Evolutionary conservation across 2,329 filamentous ascomycete species (phyloP).

Genomic region (Trichophyton rubrum): DNA sequence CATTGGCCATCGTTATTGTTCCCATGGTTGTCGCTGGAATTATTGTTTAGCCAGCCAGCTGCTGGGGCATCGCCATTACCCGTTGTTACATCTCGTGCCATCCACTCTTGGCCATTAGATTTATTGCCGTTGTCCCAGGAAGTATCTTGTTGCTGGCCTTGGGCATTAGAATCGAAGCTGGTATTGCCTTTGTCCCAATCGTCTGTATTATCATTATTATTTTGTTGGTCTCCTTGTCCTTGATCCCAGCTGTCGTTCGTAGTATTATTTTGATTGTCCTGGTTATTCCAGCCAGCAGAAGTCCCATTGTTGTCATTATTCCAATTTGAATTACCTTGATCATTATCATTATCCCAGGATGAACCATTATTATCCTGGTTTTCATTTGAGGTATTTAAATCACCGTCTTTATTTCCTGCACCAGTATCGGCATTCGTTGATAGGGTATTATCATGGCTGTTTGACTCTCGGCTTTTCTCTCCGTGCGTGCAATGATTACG

Average conservation of each 20-base stretch:
- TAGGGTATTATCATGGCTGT: neutral
- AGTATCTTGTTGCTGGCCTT: neutral
- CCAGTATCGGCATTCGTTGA: neutral
- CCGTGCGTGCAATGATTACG: neutral
- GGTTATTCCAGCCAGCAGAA: neutral
- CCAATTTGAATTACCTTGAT: neutral
- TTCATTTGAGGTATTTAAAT: neutral
- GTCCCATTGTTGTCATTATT: neutral
- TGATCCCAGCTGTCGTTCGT: neutral
- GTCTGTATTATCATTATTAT: neutral
- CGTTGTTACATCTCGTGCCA: neutral
- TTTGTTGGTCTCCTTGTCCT: neutral
- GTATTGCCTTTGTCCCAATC: neutral
- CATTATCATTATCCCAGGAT: neutral
- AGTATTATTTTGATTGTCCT: neutral
- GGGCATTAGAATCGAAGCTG: neutral
- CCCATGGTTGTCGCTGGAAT: neutral
- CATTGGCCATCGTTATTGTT: neutral
- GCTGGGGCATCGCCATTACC: neutral
- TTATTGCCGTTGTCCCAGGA: neutral
- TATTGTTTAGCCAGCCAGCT: neutral
- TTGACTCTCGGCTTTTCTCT: neutral
- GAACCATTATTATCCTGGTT: neutral
- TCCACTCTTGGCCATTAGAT: neutral
- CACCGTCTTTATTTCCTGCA: neutral